These are phyloP conservation scores for Conticribra guillardii DNA, from an alignment of 108 stramenopile species.

Conservation along the genomic window DNA sequence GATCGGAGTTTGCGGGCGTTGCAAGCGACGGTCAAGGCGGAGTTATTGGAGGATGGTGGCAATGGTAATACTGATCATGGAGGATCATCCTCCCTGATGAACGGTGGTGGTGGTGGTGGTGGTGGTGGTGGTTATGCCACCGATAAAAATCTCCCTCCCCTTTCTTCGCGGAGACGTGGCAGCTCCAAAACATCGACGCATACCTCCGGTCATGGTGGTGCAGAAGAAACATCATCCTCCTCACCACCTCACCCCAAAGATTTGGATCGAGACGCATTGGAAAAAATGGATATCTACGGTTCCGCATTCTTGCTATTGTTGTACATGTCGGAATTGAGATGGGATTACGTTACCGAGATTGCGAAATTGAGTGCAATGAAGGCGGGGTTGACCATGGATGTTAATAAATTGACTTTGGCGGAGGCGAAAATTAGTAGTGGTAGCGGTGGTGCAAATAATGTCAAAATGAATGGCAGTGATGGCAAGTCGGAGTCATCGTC, in stretches of 20 bases:
- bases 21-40: conserved; percentile 2
- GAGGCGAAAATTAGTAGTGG: conserved; percentile 1
- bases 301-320: conserved; percentile 48
- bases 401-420: conserved; percentile 50
- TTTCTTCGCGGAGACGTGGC: too few relatives aligned
- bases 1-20: conserved; percentile 20
- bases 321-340: conserved; percentile 60
- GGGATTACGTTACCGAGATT: conserved; percentile 69
- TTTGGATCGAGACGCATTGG: conserved; percentile 10
- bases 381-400: conserved; percentile 71
- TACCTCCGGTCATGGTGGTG: too few relatives aligned
- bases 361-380: conserved; percentile 56
- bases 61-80: neutral
- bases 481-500: too few relatives aligned
- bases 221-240: neutral
- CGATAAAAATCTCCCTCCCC: too few relatives aligned
- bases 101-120: neutral
- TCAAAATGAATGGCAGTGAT: neutral
- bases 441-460: neutral
- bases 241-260: neutral
- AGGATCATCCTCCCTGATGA: neutral
- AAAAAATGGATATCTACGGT: conserved; percentile 36
- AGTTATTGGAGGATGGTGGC: neutral
- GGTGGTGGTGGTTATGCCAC: too few relatives aligned
- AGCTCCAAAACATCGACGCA: too few relatives aligned